A percentile compares a stretch with the other conserved stretches of the same genome.
phyloP scores from a whole-genome alignment of 192 early-diverging fungal genomes.

The Lobosporangium transversale region DNA sequence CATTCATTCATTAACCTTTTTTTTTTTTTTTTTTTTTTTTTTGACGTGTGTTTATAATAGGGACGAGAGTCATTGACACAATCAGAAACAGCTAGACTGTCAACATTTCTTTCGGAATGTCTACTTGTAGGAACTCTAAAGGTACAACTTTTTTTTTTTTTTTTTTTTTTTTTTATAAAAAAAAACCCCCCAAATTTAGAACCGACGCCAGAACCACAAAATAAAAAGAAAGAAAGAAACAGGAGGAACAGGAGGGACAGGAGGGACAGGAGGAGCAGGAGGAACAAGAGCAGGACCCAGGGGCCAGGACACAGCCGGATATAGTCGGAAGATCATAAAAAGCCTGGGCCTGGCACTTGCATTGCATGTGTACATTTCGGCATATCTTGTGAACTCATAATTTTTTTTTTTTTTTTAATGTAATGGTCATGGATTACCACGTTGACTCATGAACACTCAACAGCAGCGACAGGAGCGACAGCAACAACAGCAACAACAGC shows the following conservation, averaged over 20 bases:
- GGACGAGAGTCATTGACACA: slow-evolving; percentile 54
- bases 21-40: neutral
- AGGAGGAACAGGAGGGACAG: too few relatives aligned
- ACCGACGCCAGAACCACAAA: neutral
- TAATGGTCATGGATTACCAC: too few relatives aligned
- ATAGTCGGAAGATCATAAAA: too few relatives aligned
- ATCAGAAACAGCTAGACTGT: slow-evolving; percentile 61
- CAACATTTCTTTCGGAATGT: slow-evolving; percentile 71
- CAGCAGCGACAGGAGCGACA: too few relatives aligned
- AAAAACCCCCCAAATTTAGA: neutral
- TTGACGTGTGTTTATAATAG: slow-evolving; percentile 27
- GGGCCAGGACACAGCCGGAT: too few relatives aligned
- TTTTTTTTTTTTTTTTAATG: too few relatives aligned
- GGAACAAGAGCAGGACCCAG: neutral
- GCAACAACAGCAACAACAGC: too few relatives aligned
- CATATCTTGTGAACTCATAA: too few relatives aligned
- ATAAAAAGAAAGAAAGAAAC: neutral
- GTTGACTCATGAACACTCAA: too few relatives aligned
- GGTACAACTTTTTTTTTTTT: slow-evolving; percentile 32
- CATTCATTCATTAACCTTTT: neutral
- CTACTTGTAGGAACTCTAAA: slow-evolving; percentile 72
- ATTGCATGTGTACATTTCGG: too few relatives aligned
- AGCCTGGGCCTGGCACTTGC: too few relatives aligned
- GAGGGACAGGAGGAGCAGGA: too few relatives aligned
- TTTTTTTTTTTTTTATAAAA: neutral